phyloP scores from a whole-genome alignment of 805 yeast genomes.

The Osmozyma mogii region DNA sequence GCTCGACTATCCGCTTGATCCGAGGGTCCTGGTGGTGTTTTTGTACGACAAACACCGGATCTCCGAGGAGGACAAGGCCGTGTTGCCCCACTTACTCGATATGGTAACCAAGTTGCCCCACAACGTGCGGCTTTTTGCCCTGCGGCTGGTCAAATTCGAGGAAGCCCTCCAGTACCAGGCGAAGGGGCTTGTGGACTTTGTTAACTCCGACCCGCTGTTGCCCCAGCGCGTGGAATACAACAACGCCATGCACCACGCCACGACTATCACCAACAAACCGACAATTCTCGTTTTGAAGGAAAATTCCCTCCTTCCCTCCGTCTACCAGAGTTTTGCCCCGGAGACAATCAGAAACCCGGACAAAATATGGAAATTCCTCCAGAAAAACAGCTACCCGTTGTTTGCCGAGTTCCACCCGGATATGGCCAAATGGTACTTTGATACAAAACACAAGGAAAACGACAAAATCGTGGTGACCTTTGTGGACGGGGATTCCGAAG shows the following conservation, averaged over 20 bases:
- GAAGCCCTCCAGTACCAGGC: conserved; percentile 36
- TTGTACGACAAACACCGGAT: conserved; percentile 42
- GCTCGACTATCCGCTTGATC: conserved; percentile 29
- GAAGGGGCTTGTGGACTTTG: conserved; percentile 30
- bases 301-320: conserved; percentile 41
- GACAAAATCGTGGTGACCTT: conserved; percentile 45
- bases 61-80: conserved; percentile 53
- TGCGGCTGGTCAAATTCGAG: conserved; percentile 37
- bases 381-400: conserved; percentile 41
- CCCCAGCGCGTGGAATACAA: conserved; percentile 30
- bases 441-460: conserved; percentile 11
- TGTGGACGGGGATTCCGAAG: conserved; percentile 33
- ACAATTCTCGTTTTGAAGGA: conserved; percentile 56
- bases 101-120: conserved; percentile 50
- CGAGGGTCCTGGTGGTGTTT: conserved; percentile 45
- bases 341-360: conserved; percentile 50
- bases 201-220: conserved; percentile 32
- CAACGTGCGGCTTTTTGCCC: conserved; percentile 45
- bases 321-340: conserved; percentile 55
- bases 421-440: conserved; percentile 28
- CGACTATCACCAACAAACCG: conserved; percentile 52
- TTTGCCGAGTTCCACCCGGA: conserved; percentile 43
- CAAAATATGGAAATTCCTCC: conserved; percentile 43
- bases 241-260: conserved; percentile 40
- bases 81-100: conserved; percentile 54